Conservation (phyloP, 169 alveolate genomes). For the Cryptosporidium viatorum region DNA sequence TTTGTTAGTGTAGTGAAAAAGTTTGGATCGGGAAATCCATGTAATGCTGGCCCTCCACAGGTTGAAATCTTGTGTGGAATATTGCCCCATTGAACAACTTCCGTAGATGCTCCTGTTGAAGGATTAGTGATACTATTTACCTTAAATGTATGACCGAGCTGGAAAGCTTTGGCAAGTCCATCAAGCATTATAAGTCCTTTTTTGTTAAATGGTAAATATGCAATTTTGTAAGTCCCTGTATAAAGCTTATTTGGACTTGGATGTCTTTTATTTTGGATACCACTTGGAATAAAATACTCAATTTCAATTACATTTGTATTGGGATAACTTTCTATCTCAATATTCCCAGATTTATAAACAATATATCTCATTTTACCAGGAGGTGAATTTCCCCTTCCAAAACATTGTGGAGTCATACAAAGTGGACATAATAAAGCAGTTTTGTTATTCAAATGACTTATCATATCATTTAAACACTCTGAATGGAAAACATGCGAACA, state of each 20-base stretch:
- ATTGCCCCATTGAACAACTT: constrained; percentile 50
- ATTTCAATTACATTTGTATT: constrained; percentile 71
- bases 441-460: constrained; percentile 51
- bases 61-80: constrained; percentile 72
- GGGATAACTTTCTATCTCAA: constrained; percentile 73
- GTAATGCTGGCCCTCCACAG: constrained; percentile 75
- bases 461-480: constrained; percentile 61
- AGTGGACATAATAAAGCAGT: constrained; percentile 42
- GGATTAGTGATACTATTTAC: constrained; percentile 19
- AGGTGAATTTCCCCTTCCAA: constrained; percentile 68
- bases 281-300: constrained; percentile 73
- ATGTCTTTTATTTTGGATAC: constrained; percentile 65
- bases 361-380: constrained; percentile 70
- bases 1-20: constrained; percentile 1
- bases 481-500: constrained; percentile 56
- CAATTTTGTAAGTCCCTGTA: constrained; percentile 63
- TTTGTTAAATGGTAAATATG: constrained; percentile 60
- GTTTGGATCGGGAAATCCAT: constrained; percentile 70
- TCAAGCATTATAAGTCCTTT: constrained; percentile 37
- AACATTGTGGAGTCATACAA: constrained; percentile 67
- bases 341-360: constrained; percentile 68
- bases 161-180: constrained; percentile 64
- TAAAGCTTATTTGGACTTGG: constrained; percentile 62
- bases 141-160: constrained; percentile 69
- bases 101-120: constrained; percentile 33